Evolutionary conservation across 257 asterid genomes (phyloP), one percentile per base, ranked within the genome.

Genomic region (Fraxinus americana): DNA sequence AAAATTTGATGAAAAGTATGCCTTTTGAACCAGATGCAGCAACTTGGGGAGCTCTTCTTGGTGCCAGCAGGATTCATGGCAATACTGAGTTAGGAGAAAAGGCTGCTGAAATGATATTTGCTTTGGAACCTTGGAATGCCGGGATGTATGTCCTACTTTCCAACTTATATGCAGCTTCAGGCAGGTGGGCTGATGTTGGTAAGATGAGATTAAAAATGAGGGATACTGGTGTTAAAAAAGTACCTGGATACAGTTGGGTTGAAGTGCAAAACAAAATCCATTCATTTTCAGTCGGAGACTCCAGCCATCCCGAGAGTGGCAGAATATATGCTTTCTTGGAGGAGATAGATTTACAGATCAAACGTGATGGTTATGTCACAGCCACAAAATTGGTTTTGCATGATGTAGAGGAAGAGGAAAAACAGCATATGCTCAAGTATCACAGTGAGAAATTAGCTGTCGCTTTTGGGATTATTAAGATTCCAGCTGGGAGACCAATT

Each of bases 41-140:
- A 54, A 90, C 98, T 23, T 96, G 99, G 99, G 97, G 98, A 74
- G 97, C 99, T 57, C 93, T 95, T 69, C 97, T 95, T n/a, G 98
- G 97, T 74, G 99, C 99, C 67, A 89, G 99, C 85, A 85, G 94
- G 85, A 93, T 90, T 63, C 98, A 95, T 65, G 97, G 98, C 23
- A 87, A 90, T 77, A 86, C 96, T 14, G 86, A 82, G 81, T 77
- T 95, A 72, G 99, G 97, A 70, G 98, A 95, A 90, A 90, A 89
- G 71, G 99, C 99, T 67, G 99, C 98, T 23, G 91, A 90, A 75
- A 93, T 88, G 92, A 86, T 95, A 77, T 89, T 95, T 67, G 61
- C 86, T 65, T 78, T 89, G 79, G 99, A 95, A 75, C 99, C 98
- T 32, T 89, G 97, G 97, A 93, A 91, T 82, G 84, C 98, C 0